A percentile compares a stretch with the other conserved stretches of the same genome.
These are phyloP conservation scores for Paramecium caudatum DNA, from an alignment of 73 alveolate species.

Conservation along the genomic window DNA sequence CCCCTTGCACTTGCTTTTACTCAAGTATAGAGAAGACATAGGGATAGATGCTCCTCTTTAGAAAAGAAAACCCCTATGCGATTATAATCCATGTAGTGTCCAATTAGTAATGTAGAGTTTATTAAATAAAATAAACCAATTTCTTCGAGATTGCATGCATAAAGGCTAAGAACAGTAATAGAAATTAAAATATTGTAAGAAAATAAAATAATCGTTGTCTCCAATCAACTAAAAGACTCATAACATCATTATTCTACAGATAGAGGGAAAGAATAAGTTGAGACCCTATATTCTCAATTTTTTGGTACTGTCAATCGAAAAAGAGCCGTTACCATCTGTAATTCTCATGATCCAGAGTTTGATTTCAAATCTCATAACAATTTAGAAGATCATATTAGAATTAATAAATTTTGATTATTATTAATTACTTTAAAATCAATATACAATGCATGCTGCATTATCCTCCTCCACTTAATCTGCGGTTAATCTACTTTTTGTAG, in stretches of 20 bases:
- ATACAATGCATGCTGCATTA: constrained; percentile 46
- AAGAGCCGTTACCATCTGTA: constrained; percentile 23
- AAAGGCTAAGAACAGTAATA: constrained; percentile 9
- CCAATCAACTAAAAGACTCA: background rate
- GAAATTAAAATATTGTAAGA: constrained; percentile 25
- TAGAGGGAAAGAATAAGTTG: constrained; percentile 18
- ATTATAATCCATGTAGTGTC: background rate
- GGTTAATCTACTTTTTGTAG: background rate
- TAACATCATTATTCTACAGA: background rate
- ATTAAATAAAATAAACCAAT: background rate
- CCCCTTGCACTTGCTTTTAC: background rate
- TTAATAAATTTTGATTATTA: constrained; percentile 28
- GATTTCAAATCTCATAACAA: constrained; percentile 28
- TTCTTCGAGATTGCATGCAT: background rate
- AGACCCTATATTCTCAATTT: constrained; percentile 17
- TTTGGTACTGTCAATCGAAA: constrained; percentile 34
- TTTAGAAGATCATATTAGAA: constrained; percentile 23
- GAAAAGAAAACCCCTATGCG: constrained; percentile 18
- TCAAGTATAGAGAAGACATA: background rate
- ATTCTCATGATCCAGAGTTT: background rate
- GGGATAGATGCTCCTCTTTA: background rate
- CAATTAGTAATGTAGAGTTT: constrained; percentile 11
- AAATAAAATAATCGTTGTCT: background rate
- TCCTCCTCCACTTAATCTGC: constrained; percentile 37
- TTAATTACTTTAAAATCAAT: background rate